Evolutionary conservation across 106 monocot species (phyloP).

Genomic region (Dendrobium catenatum): DNA sequence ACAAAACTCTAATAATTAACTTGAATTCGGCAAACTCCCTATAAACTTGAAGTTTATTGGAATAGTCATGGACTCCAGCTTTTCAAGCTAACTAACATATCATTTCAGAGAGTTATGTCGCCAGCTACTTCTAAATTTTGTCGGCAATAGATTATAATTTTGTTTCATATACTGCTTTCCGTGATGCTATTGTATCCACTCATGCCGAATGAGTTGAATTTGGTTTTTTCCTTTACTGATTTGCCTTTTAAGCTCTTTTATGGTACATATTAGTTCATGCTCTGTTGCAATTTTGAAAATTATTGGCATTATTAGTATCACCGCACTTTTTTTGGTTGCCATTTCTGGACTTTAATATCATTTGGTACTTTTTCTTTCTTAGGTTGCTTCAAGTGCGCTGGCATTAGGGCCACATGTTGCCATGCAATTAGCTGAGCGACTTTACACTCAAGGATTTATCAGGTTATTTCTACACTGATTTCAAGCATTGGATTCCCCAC

Average conservation of each 20-base stretch:
- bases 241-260: neutral
- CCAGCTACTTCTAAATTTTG: neutral
- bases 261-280: neutral
- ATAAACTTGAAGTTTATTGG: neutral
- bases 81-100: neutral
- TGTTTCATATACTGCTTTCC: neutral
- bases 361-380: slow-evolving; percentile 7
- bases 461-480: slow-evolving; percentile 32
- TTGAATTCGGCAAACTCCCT: neutral
- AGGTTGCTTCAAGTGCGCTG: slow-evolving; percentile 95
- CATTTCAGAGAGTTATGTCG: neutral
- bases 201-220: neutral
- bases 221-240: neutral
- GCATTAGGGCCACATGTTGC: slow-evolving; percentile 84
- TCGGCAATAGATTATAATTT: neutral
- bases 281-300: neutral
- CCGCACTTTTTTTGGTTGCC: neutral
- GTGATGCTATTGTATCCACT: neutral
- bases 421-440: slow-evolving; percentile 90
- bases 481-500: neutral
- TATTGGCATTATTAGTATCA: neutral
- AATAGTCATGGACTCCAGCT: neutral
- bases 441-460: slow-evolving; percentile 92
- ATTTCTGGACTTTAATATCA: neutral
- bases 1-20: neutral